Evolutionary conservation across 129 eudicot genomes (phyloP).

Genomic region (Ambrosia artemisiifolia): DNA sequence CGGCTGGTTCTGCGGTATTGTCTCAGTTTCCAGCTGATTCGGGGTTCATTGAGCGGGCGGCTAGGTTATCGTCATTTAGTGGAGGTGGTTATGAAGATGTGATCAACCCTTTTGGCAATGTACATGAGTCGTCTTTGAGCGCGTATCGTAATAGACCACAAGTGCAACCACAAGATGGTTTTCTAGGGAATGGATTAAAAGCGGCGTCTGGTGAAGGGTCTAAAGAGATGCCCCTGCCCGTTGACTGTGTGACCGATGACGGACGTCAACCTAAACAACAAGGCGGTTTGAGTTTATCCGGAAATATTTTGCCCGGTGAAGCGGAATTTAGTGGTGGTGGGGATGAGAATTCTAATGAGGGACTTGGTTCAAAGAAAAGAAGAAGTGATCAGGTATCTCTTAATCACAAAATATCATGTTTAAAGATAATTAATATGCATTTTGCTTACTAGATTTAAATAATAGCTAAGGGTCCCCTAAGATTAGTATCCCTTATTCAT

Average conservation of each 20-base stretch:
- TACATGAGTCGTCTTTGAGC: slow-evolving; percentile 34
- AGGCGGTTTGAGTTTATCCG: slow-evolving; percentile 45
- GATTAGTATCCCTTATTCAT: not conserved
- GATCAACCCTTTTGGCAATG: slow-evolving; percentile 50
- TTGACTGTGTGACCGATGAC: slow-evolving; percentile 36
- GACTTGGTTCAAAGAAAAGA: slow-evolving; percentile 66
- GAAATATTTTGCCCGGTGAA: slow-evolving; percentile 56
- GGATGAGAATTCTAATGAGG: slow-evolving; percentile 54
- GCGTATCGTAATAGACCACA: slow-evolving; percentile 34
- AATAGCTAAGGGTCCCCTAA: not conserved
- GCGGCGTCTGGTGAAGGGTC: slow-evolving; percentile 38
- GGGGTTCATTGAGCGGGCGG: slow-evolving; percentile 80
- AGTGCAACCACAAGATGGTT: slow-evolving; percentile 41
- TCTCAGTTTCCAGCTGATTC: slow-evolving; percentile 75
- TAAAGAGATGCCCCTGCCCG: slow-evolving; percentile 35
- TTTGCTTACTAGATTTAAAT: not conserved
- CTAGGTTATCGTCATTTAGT: slow-evolving; percentile 63
- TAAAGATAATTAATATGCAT: not conserved
- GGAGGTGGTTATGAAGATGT: slow-evolving; percentile 66
- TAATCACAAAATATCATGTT: not conserved
- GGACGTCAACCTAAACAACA: slow-evolving; percentile 46
- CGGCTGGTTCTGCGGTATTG: slow-evolving; percentile 41
- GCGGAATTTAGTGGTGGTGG: slow-evolving; percentile 54
- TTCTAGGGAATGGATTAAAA: slow-evolving; percentile 40
- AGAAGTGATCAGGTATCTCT: slow-evolving; percentile 58